These are phyloP conservation scores for Ophiostoma sp. DNA, from an alignment of 2,329 filamentous ascomycete species.

Conservation along the genomic window DNA sequence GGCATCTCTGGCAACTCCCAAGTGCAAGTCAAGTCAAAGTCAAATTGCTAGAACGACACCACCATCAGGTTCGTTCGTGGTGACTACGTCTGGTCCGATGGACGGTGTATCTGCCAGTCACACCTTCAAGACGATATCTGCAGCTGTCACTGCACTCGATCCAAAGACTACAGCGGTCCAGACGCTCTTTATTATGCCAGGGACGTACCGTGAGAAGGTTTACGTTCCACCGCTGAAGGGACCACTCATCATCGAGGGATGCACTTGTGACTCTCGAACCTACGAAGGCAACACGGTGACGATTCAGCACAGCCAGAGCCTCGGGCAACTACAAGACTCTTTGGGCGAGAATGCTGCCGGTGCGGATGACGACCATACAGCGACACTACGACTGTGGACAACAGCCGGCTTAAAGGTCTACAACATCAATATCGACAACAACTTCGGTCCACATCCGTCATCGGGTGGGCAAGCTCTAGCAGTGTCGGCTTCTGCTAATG, in stretches of 20 bases:
- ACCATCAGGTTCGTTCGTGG: neutral
- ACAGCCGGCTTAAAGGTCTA: neutral
- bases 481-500: neutral
- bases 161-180: neutral
- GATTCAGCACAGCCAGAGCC: neutral
- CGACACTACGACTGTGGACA: neutral
- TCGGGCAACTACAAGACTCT: neutral
- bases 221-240: neutral
- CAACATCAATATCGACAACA: neutral
- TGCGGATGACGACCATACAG: neutral
- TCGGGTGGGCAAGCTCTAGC: neutral
- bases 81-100: neutral
- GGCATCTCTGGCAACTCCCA: neutral
- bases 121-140: neutral
- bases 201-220: neutral
- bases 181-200: neutral
- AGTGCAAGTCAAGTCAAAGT: neutral
- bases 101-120: neutral
- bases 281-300: neutral
- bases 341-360: neutral
- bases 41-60: neutral
- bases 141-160: neutral
- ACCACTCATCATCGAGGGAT: neutral
- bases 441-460: neutral
- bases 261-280: neutral